These are phyloP conservation scores for Claviceps sp. DNA, from an alignment of 2,329 filamentous ascomycete species.

Conservation along the genomic window DNA sequence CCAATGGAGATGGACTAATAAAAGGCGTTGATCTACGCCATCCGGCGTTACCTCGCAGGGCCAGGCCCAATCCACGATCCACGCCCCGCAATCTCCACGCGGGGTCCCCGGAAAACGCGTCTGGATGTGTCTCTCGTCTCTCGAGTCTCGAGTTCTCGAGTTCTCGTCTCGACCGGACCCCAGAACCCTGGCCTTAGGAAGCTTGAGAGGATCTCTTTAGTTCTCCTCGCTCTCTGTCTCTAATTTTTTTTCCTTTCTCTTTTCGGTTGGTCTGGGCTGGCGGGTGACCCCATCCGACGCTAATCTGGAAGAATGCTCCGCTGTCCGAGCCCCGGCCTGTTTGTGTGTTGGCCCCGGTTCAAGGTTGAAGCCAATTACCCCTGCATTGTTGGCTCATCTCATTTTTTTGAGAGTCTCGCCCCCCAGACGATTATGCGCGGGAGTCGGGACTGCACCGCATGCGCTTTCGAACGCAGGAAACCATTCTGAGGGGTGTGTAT, in stretches of 20 bases:
- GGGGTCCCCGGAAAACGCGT: constrained; percentile 18
- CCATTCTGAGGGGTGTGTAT: neutral
- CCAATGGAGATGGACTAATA: constrained; percentile 5
- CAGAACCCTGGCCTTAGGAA: too few relatives aligned
- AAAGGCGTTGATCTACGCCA: constrained; percentile 3
- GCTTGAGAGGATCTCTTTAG: too few relatives aligned
- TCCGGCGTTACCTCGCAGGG: constrained; percentile 20
- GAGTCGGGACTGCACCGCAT: neutral
- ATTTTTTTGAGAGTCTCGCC: neutral
- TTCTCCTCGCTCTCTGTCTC: neutral
- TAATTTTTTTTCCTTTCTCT: neutral
- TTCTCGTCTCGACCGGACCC: too few relatives aligned
- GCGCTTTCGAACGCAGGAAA: neutral
- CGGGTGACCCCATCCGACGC: neutral
- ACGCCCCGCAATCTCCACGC: constrained; percentile 8
- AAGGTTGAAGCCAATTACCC: neutral
- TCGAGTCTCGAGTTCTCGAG: too few relatives aligned
- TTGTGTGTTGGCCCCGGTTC: too few relatives aligned
- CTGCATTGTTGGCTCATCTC: constrained; percentile 1
- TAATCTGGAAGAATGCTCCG: constrained; percentile 1
- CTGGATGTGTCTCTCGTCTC: constrained; percentile 3
- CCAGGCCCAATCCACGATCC: constrained; percentile 8
- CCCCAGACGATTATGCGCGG: neutral
- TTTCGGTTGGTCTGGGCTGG: neutral
- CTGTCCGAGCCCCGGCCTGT: neutral